Base-by-base conservation (phyloP, 1,139 yeast species). In the Suhomyces bribrorum region DNA sequence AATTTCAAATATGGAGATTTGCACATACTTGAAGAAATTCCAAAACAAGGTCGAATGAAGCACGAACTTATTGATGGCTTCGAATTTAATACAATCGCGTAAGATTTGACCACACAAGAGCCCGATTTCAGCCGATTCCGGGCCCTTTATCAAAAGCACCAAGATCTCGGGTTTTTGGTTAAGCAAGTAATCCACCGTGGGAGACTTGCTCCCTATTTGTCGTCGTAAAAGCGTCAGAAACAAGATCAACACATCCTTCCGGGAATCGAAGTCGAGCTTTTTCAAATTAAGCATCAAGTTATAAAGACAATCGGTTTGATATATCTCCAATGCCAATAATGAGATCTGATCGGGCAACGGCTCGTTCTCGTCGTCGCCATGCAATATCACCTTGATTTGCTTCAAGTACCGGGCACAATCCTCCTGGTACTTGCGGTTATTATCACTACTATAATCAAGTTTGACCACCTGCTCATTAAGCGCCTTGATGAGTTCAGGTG, bases 21-120 rank as follows among this genome's bases (percentile, higher is more conserved):
- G 84, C 30, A 87, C 86, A 57, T 86, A 87, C 34, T 76, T 79
- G 64, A 92, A 90, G 53, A 81, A 84, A 45, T 79, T 79, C 97
- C 98, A 92, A 48, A 90, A 74, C 27, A 69, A 65, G 7, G 79
- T 76, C 38, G 71, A 68, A 31, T 69, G 54, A 30, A 89, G 57
- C 8, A 86, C 72, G 44, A 76, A 73, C 38, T 73, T 68, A 37
- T 86, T 78, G 40, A 92, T 72, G 28, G 71, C 74, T 59, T 89
- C 97, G 57, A 83, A 82, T 53, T 86, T 86, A 45, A 88, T 75
- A 53, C 96, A 86, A 57, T 90, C 97, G 40, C 97, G 74, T 34
- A 92, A 66, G 54, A 92, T 87, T 39, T 80, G 77, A 1, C 97
- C 96, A 16, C 86, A 75, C 28, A 83, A 77, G 30, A 88, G 66